Percentiles rank a stretch among this genome's conserved stretches.
Evolutionary conservation across 345 rosid species (phyloP).

Genomic region (Citrus reticulata): DNA sequence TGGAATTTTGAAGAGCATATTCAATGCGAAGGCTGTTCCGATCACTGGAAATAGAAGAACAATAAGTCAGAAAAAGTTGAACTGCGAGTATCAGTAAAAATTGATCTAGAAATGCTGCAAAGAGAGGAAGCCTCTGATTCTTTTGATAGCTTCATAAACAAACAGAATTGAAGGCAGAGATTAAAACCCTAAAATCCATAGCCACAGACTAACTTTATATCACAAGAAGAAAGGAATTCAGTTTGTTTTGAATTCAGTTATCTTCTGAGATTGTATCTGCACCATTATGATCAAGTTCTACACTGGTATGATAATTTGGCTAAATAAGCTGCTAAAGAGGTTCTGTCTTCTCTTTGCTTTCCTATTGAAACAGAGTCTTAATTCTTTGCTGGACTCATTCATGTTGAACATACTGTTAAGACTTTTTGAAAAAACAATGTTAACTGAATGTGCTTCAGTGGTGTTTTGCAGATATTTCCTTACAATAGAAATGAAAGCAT

Average conservation of each 20-base stretch:
- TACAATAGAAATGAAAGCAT: background rate
- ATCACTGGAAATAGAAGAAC: conserved; percentile 52
- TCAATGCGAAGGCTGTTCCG: conserved; percentile 95
- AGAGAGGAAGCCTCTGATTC: background rate
- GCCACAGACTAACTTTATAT: background rate
- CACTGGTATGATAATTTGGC: background rate
- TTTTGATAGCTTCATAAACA: background rate
- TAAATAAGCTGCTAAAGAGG: background rate
- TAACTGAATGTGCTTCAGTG: background rate
- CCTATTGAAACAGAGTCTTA: no score
- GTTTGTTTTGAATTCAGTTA: background rate
- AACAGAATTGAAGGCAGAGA: background rate
- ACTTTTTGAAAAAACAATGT: background rate
- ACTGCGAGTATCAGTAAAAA: background rate
- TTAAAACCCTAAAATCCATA: background rate
- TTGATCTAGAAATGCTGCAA: background rate
- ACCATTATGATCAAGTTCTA: background rate
- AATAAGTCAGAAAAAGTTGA: background rate
- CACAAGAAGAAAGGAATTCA: background rate
- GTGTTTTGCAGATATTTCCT: background rate
- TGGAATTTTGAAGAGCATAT: conserved; percentile 88
- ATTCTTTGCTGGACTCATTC: no score
- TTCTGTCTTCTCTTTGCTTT: no score
- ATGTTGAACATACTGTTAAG: background rate
- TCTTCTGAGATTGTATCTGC: background rate